Percentiles rank a stretch among this genome's conserved stretches.
These are phyloP conservation scores for Echium plantagineum DNA, from an alignment of 257 asterid species.

Conservation along the genomic window DNA sequence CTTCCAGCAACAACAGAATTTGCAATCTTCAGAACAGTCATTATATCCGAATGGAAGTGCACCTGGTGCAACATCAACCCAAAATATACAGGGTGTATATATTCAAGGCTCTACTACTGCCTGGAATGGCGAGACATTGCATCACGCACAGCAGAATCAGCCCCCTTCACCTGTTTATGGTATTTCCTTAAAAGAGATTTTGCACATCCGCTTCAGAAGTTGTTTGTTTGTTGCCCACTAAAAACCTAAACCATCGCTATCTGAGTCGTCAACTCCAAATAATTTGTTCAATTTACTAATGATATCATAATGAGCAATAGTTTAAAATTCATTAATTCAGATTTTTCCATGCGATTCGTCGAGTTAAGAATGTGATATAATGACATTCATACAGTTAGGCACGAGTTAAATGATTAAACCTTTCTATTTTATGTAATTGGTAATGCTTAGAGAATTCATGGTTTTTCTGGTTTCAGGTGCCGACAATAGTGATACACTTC, in stretches of 20 bases:
- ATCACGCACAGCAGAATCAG: slow-evolving; percentile 38
- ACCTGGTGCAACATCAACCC: slow-evolving; percentile 34
- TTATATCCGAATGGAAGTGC: slow-evolving; percentile 47
- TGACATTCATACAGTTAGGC: neutral
- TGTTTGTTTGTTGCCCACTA: neutral
- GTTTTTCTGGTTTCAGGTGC: slow-evolving; percentile 29
- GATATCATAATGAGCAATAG: no score
- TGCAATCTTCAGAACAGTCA: slow-evolving; percentile 33
- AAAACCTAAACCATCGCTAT: no score
- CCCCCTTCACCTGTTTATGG: slow-evolving; percentile 69
- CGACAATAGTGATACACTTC: slow-evolving; percentile 39
- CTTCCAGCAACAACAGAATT: slow-evolving; percentile 47
- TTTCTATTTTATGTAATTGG: neutral
- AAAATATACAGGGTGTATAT: slow-evolving; percentile 29
- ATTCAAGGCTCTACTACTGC: slow-evolving; percentile 42
- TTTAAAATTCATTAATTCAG: no score
- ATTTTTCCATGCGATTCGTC: no score
- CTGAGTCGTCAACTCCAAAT: no score
- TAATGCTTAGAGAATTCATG: neutral
- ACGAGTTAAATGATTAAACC: neutral
- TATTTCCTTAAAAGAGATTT: slow-evolving; percentile 10
- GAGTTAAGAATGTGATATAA: neutral
- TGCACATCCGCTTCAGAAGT: neutral
- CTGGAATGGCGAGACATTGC: slow-evolving; percentile 55
- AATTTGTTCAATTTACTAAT: no score